Base-by-base conservation (phyloP, 2,329 filamentous ascomycete species). In the Boeremia lycopersici region DNA sequence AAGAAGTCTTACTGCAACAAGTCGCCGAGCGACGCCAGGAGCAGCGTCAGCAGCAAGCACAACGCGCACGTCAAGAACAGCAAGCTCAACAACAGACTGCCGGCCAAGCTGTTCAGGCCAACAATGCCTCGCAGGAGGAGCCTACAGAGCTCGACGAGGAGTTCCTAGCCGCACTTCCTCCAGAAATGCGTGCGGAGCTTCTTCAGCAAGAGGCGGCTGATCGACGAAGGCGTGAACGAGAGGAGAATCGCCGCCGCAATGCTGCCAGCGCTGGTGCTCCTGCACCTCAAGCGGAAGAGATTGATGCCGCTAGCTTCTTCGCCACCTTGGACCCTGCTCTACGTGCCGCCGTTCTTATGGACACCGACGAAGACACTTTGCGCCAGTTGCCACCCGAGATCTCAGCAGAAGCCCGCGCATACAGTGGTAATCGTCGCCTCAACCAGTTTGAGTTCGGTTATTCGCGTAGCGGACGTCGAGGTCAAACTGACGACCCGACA, bases 1-100 rank as follows among this genome's bases (percentile, higher is more conserved):
- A 98, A 74, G 95, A 99, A 72, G 95, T 99, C 43, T 90, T 99
- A 61, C 91, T 96, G 73, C 88, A 93, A 59, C 92, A 96, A 55
- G 85, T 96, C 60, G 91, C 90, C 47, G 87, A 91, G 61, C 86
- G 93, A 62, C 87, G 93, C 44, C 59, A 61, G 48, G 69, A 71
- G 48, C 65, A 68, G 39, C 66, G 69, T 5, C 86, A 95, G 73
- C 59, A 67, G 43, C 64, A 63, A 42, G 47, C 57, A 25, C 49
- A 53, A 33, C 53, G 48, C 36, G 47, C 57, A 10, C 49, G 48
- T 36, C 52, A 54, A 52, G 79, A 77, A 35, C 47, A 56, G 5
- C 55, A 57, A 33, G 41, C 29, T 17, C 53, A 55, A 35, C 54
- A 63, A 44, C 53, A 62, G 41, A 38, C 58, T 19, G 33, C 56